Evolutionary conservation across 805 yeast genomes (phyloP).

Genomic region (Limtongia smithiae): DNA sequence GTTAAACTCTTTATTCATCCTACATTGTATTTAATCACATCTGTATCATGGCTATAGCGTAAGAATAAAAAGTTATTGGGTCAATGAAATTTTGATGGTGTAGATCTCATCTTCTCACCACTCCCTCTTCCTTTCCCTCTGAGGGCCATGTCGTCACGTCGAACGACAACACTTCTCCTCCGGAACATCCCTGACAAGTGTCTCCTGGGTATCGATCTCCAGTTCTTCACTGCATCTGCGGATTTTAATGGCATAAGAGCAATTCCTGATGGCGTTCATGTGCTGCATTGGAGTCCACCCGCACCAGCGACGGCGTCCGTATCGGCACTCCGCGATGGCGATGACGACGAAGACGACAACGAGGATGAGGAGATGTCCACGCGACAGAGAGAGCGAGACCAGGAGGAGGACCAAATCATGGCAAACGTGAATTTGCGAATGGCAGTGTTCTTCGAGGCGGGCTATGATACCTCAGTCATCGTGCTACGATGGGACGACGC

Average conservation of each 20-base stretch:
- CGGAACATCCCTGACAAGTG: conserved; percentile 38
- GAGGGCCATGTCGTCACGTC: conserved; percentile 34
- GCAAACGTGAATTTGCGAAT: conserved; percentile 24
- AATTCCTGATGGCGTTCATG: conserved; percentile 51
- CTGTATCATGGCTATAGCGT: conserved; percentile 10
- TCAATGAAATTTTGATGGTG: background rate
- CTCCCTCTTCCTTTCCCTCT: too few relatives aligned
- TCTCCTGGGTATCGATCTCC: conserved; percentile 49
- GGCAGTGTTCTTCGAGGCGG: conserved; percentile 31
- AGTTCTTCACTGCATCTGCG: conserved; percentile 45
- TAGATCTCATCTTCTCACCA: background rate
- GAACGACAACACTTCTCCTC: conserved; percentile 35
- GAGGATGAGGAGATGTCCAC: background rate
- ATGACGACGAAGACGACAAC: background rate
- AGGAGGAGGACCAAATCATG: background rate
- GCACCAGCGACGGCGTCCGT: conserved; percentile 1
- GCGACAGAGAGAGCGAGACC: background rate
- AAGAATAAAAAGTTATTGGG: conserved; percentile 11
- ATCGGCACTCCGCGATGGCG: background rate
- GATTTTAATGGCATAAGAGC: conserved; percentile 50
- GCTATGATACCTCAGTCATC: conserved; percentile 39
- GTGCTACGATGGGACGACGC: conserved; percentile 41
- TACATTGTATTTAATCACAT: conserved; percentile 2
- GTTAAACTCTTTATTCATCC: conserved; percentile 52
- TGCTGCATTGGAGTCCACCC: conserved; percentile 49